Evolutionary conservation across 805 yeast species (phyloP), one percentile per base, ranked within the genome.

Genomic region (Maudiozyma saulgeensis): DNA sequence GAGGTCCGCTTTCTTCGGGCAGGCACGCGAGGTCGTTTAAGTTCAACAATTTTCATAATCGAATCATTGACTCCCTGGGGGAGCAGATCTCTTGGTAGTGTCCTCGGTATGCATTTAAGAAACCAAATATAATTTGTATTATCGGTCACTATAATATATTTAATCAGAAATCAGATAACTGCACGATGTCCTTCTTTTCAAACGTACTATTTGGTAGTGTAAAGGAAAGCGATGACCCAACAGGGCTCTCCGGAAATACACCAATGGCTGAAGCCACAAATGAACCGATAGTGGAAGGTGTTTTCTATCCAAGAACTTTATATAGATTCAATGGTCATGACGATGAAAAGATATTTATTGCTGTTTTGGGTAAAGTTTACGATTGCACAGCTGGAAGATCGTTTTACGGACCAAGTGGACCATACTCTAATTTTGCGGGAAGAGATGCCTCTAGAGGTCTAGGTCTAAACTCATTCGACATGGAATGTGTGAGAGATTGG

Each of bases 371-470:
- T 1, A 82, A 75, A 25, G 96, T 91, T 2, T 91, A 77, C 60
- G 96, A 91, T 61, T 95, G 88, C 19, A 72, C 87, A 5, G 71
- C 73, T 11, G 95, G 95, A 0, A 78, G 90, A 55, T 77, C 78
- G 44, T 90, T 91, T 63, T 91, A 91, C 66, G 98, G 98, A 0
- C 98, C 98, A 6, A 87, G 91, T 31, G 97, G 97, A 0, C 96
- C 96, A 0, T 91, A 91, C 68, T 81, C 86, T 41, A 87, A 86
- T 62, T 91, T 91, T 73, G 97, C 97, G 0, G 98, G 98, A 1
- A 84, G 87, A 56, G 98, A 91, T 68, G 97, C 97, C 3, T 84
- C 95, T 0, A 74, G 98, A 55, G 98, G 97, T 0, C 75, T 91
- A 49, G 96, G 96, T 0, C 71, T 78, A 58, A 90, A 89, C 67